These are phyloP conservation scores for Eutypella sp. DNA, from an alignment of 2,329 filamentous ascomycete genomes.

Conservation along the genomic window DNA sequence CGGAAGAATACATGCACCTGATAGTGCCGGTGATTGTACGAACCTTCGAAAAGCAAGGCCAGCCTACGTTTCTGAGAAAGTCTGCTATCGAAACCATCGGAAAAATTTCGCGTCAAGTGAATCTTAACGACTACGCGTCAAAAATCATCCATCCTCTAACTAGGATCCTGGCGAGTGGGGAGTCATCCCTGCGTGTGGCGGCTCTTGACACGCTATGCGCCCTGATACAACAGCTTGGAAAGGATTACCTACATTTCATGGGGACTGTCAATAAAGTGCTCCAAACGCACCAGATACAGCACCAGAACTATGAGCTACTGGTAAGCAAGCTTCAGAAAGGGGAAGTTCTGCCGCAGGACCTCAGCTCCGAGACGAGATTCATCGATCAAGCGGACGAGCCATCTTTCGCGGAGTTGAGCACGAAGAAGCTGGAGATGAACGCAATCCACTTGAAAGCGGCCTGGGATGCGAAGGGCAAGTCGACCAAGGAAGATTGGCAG, in stretches of 20 bases:
- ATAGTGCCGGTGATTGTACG: slow-evolving; percentile 94
- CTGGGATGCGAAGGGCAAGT: slow-evolving; percentile 96
- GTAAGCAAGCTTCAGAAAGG: slow-evolving; percentile 91
- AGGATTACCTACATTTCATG: slow-evolving; percentile 92
- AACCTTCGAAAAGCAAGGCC: slow-evolving; percentile 84
- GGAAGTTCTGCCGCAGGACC: slow-evolving; percentile 88
- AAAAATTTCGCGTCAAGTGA: slow-evolving; percentile 91
- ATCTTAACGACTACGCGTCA: slow-evolving; percentile 93
- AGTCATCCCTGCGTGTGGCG: slow-evolving; percentile 68
- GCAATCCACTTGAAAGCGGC: slow-evolving; percentile 94
- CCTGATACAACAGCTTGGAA: slow-evolving; percentile 90
- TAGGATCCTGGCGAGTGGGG: slow-evolving; percentile 69
- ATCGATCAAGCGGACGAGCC: slow-evolving; percentile 74
- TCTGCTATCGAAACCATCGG: slow-evolving; percentile 92
- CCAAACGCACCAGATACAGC: slow-evolving; percentile 72
- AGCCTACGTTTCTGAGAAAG: slow-evolving; percentile 74
- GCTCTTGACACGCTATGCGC: slow-evolving; percentile 93
- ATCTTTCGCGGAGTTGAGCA: slow-evolving; percentile 75
- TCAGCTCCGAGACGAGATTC: slow-evolving; percentile 81
- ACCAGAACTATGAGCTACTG: slow-evolving; percentile 87
- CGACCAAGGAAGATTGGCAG: slow-evolving; percentile 97
- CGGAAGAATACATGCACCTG: slow-evolving; percentile 98
- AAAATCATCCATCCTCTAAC: slow-evolving; percentile 94
- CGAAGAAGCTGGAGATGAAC: slow-evolving; percentile 95
- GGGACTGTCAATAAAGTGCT: slow-evolving; percentile 88